A percentile compares a stretch with the other conserved stretches of the same genome.
Conservation (phyloP, 1,284 basidiomycete species). For the Pascua guehoae region DNA sequence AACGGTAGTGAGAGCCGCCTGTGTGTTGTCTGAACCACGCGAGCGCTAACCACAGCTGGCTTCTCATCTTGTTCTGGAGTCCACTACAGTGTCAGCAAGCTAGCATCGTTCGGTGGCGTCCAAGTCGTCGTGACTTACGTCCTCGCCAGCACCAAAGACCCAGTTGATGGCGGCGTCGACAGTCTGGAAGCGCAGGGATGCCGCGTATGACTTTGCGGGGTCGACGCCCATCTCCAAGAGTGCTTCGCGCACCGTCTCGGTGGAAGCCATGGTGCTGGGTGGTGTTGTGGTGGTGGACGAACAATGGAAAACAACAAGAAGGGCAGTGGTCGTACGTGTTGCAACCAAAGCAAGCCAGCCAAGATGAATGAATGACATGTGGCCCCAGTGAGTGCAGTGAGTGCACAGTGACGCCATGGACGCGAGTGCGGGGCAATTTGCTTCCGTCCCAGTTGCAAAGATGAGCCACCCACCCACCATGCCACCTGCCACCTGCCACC, state of each 20-base stretch:
- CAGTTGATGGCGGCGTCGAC: slow-evolving; percentile 42
- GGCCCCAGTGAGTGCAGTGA: neutral
- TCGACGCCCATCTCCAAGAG: slow-evolving; percentile 42
- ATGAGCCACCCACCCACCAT: neutral
- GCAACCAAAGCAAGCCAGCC: too few species aligned
- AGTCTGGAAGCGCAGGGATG: slow-evolving; percentile 29
- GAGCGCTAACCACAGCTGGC: neutral
- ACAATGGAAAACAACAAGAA: neutral
- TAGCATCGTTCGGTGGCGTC: neutral
- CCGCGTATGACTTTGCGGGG: slow-evolving; percentile 28
- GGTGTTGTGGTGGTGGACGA: neutral
- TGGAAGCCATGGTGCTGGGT: slow-evolving; percentile 23
- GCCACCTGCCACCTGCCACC: neutral
- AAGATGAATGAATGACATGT: neutral
- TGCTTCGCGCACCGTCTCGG: slow-evolving; percentile 18
- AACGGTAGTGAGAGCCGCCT: too few species aligned
- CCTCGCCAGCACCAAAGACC: slow-evolving; percentile 42
- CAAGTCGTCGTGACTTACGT: slow-evolving; percentile 20
- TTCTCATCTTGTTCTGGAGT: neutral
- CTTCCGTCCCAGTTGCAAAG: slow-evolving; percentile 2
- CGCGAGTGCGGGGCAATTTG: neutral
- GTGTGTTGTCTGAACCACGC: neutral
- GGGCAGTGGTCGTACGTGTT: neutral
- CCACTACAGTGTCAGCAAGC: slow-evolving; percentile 6
- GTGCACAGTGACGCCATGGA: neutral